Percentiles rank a stretch among this genome's conserved stretches.
These are phyloP conservation scores for Cylindrotheca closterium DNA, from an alignment of 108 stramenopile species.

Conservation along the genomic window DNA sequence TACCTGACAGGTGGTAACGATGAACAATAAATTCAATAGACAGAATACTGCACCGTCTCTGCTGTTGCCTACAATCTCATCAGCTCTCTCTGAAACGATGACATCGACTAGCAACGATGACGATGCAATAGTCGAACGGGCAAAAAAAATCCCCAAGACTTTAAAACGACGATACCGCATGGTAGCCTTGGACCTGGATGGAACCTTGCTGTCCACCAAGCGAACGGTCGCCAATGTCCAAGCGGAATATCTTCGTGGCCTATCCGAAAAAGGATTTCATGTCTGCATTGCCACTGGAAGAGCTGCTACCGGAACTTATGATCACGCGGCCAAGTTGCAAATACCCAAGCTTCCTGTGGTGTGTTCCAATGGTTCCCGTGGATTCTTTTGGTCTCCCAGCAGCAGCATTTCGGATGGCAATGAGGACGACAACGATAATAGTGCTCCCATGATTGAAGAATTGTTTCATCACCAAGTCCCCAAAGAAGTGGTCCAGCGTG, in stretches of 20 bases:
- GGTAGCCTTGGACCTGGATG: conserved; percentile 67
- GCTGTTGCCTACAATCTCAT: no score
- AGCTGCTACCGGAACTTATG: conserved; percentile 35
- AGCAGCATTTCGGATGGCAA: neutral
- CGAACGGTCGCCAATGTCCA: conserved; percentile 35
- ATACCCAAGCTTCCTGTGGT: conserved; percentile 44
- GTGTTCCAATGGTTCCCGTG: conserved; percentile 57
- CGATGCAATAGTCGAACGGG: no score
- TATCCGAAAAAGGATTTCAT: conserved; percentile 38
- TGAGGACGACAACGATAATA: conserved; percentile 12
- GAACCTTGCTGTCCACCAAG: conserved; percentile 53
- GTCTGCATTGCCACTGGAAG: conserved; percentile 67
- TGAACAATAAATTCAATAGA: no score
- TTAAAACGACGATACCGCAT: conserved; percentile 22
- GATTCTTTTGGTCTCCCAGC: conserved; percentile 16
- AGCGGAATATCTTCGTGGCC: conserved; percentile 40
- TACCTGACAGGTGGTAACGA: no score
- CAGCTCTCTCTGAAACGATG: no score
- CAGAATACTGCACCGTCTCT: no score
- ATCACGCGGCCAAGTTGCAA: conserved; percentile 30
- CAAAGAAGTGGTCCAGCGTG: conserved; percentile 12
- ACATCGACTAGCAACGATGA: no score
- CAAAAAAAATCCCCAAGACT: no score
- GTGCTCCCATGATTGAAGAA: conserved; percentile 9
- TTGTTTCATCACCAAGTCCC: conserved; percentile 36